phyloP scores from a whole-genome alignment of 768 basidiomycete genomes.

The Tulasnella sp. region DNA sequence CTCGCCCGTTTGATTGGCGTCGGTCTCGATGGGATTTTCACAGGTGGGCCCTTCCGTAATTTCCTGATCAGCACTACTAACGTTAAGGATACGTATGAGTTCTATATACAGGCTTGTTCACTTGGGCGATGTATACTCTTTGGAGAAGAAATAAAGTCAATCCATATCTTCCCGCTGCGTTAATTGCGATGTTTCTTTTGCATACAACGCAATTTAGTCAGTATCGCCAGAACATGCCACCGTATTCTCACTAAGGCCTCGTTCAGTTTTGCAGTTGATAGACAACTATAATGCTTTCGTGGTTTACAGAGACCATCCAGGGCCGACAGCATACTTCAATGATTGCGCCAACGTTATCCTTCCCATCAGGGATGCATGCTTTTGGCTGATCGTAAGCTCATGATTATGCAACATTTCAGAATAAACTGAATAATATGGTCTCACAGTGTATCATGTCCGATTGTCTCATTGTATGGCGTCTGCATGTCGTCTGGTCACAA shows the following conservation, averaged over 20 bases:
- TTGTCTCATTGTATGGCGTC: conserved; percentile 9
- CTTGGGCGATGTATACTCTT: conserved; percentile 7
- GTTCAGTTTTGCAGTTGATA: conserved; percentile 8
- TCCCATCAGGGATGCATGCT: conserved; percentile 2
- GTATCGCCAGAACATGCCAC: too few relatives aligned
- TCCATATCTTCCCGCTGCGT: background rate
- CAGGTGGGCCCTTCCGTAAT: background rate
- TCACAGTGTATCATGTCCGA: conserved; percentile 2
- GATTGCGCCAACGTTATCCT: conserved; percentile 9
- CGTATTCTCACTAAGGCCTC: too few relatives aligned
- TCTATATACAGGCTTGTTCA: conserved; percentile 7
- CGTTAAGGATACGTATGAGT: background rate
- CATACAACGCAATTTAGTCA: conserved; percentile 5
- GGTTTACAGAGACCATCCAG: background rate
- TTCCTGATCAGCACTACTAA: background rate
- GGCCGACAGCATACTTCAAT: conserved; percentile 1
- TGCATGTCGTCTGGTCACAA: conserved; percentile 7
- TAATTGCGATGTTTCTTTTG: conserved; percentile 8
- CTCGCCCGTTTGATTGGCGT: conserved; percentile 9
- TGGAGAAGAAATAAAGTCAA: background rate
- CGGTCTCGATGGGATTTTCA: background rate
- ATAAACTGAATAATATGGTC: too few relatives aligned
- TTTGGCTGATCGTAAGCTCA: too few relatives aligned
- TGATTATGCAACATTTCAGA: too few relatives aligned
- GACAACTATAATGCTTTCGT: conserved; percentile 12